phyloP scores from a whole-genome alignment of 139 green algal species.

The Tetradesmus obliquus region DNA sequence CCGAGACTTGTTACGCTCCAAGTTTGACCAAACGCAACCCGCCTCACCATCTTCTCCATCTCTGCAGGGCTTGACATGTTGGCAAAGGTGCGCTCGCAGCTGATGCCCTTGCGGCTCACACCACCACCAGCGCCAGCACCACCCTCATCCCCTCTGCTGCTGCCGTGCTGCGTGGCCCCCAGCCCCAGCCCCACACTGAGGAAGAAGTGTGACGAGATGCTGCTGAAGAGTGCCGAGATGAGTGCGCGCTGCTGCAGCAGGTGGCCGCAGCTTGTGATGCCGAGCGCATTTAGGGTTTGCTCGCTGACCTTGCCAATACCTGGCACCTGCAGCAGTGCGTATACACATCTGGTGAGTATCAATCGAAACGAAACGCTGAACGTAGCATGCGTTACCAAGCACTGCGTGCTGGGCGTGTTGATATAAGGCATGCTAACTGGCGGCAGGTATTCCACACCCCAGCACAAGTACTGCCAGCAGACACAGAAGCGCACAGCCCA shows the following conservation, averaged over 20 bases:
- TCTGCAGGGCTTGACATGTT: conserved; percentile 46
- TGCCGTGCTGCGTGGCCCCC: conserved; percentile 40
- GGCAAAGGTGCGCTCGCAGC: conserved; percentile 84
- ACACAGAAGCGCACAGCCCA: background rate
- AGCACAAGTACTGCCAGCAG: background rate
- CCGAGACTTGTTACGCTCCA: too few species aligned
- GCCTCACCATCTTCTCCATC: conserved; percentile 66
- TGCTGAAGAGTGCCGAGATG: conserved; percentile 76
- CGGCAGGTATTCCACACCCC: too few species aligned
- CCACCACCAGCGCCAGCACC: conserved; percentile 14
- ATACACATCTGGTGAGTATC: background rate
- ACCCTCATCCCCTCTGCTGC: background rate
- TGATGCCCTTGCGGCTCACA: conserved; percentile 84
- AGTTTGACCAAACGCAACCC: too few species aligned
- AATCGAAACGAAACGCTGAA: background rate
- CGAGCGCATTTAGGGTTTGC: conserved; percentile 69
- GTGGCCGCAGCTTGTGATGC: conserved; percentile 68
- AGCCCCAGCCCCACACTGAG: conserved; percentile 72
- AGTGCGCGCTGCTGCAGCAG: conserved; percentile 71
- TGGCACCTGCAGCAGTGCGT: conserved; percentile 55
- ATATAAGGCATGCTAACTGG: background rate
- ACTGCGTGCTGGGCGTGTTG: background rate
- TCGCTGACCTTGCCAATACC: conserved; percentile 88
- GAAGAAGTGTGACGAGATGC: conserved; percentile 70
- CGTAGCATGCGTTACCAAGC: background rate